Conservation (phyloP, 305 asterid genomes). For the Caryopteris hybrid region DNA sequence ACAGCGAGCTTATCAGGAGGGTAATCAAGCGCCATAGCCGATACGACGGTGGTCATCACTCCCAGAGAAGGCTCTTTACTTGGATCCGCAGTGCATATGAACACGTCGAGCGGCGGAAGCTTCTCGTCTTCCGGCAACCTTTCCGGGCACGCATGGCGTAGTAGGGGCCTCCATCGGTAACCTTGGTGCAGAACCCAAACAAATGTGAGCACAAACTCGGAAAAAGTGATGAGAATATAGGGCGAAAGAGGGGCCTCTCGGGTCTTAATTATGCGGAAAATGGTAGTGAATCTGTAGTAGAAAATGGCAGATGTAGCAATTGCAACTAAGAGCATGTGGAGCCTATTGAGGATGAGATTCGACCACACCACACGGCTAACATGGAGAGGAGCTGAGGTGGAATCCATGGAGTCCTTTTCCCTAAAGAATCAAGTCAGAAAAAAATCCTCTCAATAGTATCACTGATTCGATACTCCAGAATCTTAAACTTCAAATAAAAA, state of each 20-base stretch:
- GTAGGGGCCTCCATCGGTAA: slow-evolving; percentile 44
- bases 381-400: slow-evolving; percentile 11
- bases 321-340: slow-evolving; percentile 24
- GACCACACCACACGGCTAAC: slow-evolving; percentile 7
- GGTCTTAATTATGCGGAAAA: slow-evolving; percentile 3
- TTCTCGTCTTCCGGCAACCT: slow-evolving; percentile 39
- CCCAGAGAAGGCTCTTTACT: slow-evolving; percentile 53
- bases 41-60: slow-evolving; percentile 68
- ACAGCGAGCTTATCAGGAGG: slow-evolving; percentile 54
- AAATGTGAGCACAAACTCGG: slow-evolving; percentile 40
- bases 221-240: slow-evolving; percentile 9
- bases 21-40: slow-evolving; percentile 69
- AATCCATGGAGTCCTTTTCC: neutral
- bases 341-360: slow-evolving; percentile 28
- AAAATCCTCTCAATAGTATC: too few relatives aligned
- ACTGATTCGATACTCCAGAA: neutral
- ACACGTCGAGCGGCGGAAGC: slow-evolving; percentile 52
- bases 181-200: slow-evolving; percentile 49
- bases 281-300: slow-evolving; percentile 24
- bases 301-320: slow-evolving; percentile 18
- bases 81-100: slow-evolving; percentile 65
- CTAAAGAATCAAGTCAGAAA: neutral
- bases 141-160: slow-evolving; percentile 36
- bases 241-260: slow-evolving; percentile 21
- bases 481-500: neutral